Evolutionary conservation across 495 filamentous ascomycete species (phyloP).

Genomic region (Pseudevernia furfuracea): DNA sequence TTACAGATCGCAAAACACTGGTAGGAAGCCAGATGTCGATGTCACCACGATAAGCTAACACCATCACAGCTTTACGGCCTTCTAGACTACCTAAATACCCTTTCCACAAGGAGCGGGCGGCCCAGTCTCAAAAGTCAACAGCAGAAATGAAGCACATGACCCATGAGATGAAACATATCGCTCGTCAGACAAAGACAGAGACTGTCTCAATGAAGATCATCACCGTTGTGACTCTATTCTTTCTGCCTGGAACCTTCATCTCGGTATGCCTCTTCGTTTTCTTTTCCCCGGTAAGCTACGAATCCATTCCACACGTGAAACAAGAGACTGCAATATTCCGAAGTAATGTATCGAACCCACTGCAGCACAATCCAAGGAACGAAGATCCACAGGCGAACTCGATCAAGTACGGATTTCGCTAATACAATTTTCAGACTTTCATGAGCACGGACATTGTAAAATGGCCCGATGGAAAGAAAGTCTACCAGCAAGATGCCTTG

Average conservation of each 20-base stretch:
- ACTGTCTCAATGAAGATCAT: slow-evolving; percentile 38
- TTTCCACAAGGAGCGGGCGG: background rate
- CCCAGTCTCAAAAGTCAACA: slow-evolving; percentile 9
- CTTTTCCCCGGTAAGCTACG: background rate
- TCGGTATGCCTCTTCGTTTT: slow-evolving; percentile 28
- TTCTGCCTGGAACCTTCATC: slow-evolving; percentile 37
- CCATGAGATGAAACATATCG: slow-evolving; percentile 32
- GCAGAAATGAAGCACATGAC: slow-evolving; percentile 30
- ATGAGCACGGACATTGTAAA: slow-evolving; percentile 30
- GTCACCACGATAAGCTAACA: background rate
- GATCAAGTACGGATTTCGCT: background rate
- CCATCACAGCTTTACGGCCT: slow-evolving; percentile 20
- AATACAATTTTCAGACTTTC: slow-evolving; percentile 27
- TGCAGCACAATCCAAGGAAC: background rate
- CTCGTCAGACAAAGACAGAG: slow-evolving; percentile 33
- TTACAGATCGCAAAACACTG: background rate
- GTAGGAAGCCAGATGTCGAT: background rate
- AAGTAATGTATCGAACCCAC: background rate
- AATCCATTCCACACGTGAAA: background rate
- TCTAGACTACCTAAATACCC: slow-evolving; percentile 21
- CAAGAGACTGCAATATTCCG: background rate
- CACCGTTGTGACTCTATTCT: slow-evolving; percentile 36
- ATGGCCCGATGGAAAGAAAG: background rate
- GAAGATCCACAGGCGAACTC: background rate
- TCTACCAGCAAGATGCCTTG: background rate